Conservation (phyloP, 208 protist species). For the Tetramitus jugosus region DNA sequence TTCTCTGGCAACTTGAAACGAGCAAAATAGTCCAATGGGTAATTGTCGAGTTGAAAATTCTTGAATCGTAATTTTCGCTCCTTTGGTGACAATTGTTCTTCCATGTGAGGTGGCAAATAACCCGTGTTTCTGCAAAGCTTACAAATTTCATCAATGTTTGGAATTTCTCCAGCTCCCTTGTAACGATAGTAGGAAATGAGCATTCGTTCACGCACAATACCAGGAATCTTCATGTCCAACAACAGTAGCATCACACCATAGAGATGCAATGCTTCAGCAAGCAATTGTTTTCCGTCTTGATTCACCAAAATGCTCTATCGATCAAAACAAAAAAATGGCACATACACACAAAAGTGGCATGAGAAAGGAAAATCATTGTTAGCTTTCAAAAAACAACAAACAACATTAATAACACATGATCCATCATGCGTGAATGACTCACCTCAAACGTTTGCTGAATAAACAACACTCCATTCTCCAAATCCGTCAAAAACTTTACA, state of each 20-base stretch:
- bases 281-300: conserved; percentile 87
- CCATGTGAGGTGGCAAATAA: conserved; percentile 47
- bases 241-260: conserved; percentile 93
- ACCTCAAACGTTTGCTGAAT: conserved; percentile 81
- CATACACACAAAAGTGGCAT: background rate
- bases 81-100: too few relatives aligned
- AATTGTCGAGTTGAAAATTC: background rate
- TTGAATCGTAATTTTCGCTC: background rate
- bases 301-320: conserved; percentile 69
- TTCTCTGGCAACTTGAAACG: background rate
- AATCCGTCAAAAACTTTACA: conserved; percentile 73
- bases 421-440: background rate
- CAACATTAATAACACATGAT: background rate
- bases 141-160: conserved; percentile 83
- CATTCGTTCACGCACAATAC: conserved; percentile 82
- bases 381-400: conserved; percentile 13
- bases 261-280: conserved; percentile 78
- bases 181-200: conserved; percentile 93
- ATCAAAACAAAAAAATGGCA: background rate
- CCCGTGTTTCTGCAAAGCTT: conserved; percentile 82
- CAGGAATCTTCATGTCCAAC: conserved; percentile 81
- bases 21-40: conserved; percentile 26
- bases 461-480: conserved; percentile 70
- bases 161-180: conserved; percentile 68
- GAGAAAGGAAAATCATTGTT: background rate